phyloP scores from a whole-genome alignment of 345 rosid species.

The Rhizophora mangle region DNA sequence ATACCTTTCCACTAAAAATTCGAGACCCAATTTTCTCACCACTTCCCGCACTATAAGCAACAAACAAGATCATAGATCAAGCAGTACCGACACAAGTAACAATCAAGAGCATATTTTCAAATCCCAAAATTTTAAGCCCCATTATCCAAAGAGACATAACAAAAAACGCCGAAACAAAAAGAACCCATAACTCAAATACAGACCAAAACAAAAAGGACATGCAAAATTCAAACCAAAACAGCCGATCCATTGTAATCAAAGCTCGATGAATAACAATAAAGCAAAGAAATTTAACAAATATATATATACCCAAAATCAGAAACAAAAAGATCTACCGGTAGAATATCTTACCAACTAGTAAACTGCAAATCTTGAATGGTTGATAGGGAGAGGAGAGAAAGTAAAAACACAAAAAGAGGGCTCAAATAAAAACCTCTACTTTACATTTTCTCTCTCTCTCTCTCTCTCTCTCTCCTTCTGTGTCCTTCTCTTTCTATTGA shows the following conservation, averaged over 20 bases:
- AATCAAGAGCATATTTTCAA: neutral
- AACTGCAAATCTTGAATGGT: neutral
- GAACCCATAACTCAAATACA: neutral
- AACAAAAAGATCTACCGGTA: neutral
- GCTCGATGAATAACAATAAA: neutral
- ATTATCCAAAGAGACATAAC: neutral
- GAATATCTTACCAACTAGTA: neutral
- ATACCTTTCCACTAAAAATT: neutral
- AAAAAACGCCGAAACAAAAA: neutral
- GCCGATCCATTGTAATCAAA: slow-evolving; percentile 3
- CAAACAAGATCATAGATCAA: neutral
- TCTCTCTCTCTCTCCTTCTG: neutral
- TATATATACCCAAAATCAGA: neutral
- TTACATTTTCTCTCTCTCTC: too few relatives aligned
- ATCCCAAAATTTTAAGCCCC: neutral
- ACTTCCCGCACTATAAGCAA: neutral
- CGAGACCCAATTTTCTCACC: neutral
- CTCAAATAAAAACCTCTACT: neutral
- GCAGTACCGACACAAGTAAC: too few relatives aligned
- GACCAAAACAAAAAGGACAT: neutral
- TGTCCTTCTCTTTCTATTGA: neutral
- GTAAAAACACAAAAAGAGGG: neutral
- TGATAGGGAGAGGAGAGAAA: neutral
- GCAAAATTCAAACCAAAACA: neutral
- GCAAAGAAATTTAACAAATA: neutral